Conservation (phyloP, 2,329 filamentous ascomycete genomes). For the Acrocalymma vagum region DNA sequence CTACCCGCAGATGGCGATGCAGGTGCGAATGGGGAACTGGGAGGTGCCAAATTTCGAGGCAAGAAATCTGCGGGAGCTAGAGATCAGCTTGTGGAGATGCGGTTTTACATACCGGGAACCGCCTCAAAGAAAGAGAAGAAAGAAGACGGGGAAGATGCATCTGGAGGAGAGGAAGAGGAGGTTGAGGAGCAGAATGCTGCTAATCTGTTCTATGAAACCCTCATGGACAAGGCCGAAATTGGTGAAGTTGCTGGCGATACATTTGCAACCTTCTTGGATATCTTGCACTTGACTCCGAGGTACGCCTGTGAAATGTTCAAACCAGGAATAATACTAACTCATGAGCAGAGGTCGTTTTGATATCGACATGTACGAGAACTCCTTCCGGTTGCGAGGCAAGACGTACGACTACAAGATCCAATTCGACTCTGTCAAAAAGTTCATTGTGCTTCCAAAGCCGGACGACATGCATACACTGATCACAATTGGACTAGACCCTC, state of each 20-base stretch:
- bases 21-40: constrained; percentile 76
- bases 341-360: constrained; percentile 97
- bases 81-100: constrained; percentile 97
- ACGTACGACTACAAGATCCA: constrained; percentile 99
- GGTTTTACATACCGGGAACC: constrained; percentile 96
- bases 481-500: constrained; percentile 91
- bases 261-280: constrained; percentile 95
- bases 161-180: constrained; percentile 62
- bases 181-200: constrained; percentile 97
- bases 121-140: constrained; percentile 74
- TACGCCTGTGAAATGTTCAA: constrained; percentile 49
- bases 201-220: constrained; percentile 95
- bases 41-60: constrained; percentile 77
- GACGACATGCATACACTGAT: constrained; percentile 97
- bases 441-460: constrained; percentile 98
- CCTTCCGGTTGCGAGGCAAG: constrained; percentile 96
- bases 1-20: constrained; percentile 76
- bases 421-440: constrained; percentile 97
- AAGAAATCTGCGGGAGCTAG: constrained; percentile 89
- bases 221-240: constrained; percentile 99
- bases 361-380: constrained; percentile 99
- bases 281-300: constrained; percentile 95
- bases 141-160: constrained; percentile 72
- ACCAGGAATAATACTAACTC: constrained; percentile 33
- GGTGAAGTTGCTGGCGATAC: constrained; percentile 99